phyloP scores from a whole-genome alignment of 2,329 filamentous ascomycete genomes.

The Fusarium verrucosum region DNA sequence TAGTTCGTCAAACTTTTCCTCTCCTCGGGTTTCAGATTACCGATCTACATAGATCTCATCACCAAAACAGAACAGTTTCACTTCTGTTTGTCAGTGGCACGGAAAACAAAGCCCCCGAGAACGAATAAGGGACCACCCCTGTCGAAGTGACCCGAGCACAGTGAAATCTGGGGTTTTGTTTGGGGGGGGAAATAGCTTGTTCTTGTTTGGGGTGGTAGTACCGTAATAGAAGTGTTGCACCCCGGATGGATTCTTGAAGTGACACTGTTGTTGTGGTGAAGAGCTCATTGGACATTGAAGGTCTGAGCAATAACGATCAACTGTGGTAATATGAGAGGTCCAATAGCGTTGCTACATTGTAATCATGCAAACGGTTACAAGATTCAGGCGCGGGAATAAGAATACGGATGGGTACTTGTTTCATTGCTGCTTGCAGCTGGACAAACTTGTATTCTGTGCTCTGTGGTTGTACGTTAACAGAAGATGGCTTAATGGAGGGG shows the following conservation, averaged over 20 bases:
- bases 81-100: no score
- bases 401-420: neutral
- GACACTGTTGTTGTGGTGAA: conserved; percentile 27
- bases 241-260: conserved; percentile 1
- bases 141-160: neutral
- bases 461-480: neutral
- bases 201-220: neutral
- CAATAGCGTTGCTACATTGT: neutral
- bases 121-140: conserved; percentile 12
- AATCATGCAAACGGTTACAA: no score
- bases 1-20: conserved; percentile 5
- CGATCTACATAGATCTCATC: conserved; percentile 3
- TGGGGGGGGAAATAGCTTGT: conserved; percentile 14
- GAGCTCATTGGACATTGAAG: neutral
- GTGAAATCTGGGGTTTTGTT: conserved; percentile 29
- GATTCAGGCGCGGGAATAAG: conserved; percentile 7
- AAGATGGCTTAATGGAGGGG: conserved; percentile 15
- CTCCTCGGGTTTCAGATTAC: neutral
- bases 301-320: neutral
- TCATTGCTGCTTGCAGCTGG: conserved; percentile 14
- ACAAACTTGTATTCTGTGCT: neutral
- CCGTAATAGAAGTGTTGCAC: neutral
- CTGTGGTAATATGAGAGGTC: neutral
- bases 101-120: no score
- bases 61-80: neutral